These are phyloP conservation scores for Tricharina praecox DNA, from an alignment of 495 filamentous ascomycete genomes.

Conservation along the genomic window DNA sequence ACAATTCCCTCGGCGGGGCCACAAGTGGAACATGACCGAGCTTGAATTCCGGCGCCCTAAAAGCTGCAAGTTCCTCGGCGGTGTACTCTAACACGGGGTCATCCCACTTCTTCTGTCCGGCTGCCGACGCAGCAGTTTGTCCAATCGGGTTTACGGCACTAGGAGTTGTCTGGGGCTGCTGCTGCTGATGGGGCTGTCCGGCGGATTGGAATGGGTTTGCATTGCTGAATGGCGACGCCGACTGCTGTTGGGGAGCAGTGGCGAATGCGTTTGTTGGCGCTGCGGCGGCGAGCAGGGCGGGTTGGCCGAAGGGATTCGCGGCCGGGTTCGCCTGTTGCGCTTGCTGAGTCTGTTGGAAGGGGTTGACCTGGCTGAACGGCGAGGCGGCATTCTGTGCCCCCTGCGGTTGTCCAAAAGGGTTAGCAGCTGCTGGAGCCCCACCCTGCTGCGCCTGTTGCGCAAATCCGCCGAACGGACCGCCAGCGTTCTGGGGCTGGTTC, in stretches of 20 bases:
- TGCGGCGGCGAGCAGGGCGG: constrained; percentile 2
- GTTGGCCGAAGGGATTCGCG: constrained; percentile 7
- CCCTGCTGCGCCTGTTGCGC: background rate
- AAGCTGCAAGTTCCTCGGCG: constrained; percentile 13
- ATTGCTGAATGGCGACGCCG: constrained; percentile 12
- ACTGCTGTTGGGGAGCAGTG: constrained; percentile 1
- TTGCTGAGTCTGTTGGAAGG: constrained; percentile 16
- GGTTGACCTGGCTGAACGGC: constrained; percentile 4
- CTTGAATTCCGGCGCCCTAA: constrained; percentile 14
- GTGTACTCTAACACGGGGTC: constrained; percentile 22
- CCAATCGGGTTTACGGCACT: background rate
- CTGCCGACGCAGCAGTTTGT: background rate
- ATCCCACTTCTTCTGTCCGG: constrained; percentile 25
- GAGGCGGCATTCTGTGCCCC: constrained; percentile 1
- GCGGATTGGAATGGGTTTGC: constrained; percentile 14
- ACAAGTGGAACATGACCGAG: constrained; percentile 22
- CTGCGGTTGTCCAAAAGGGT: constrained; percentile 13
- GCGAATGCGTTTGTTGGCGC: constrained; percentile 9
- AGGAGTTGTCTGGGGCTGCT: constrained; percentile 4
- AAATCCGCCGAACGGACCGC: background rate
- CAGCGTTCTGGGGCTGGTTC: background rate
- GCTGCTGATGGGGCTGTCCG: constrained; percentile 13
- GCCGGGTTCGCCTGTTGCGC: background rate
- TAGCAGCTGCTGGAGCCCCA: background rate
- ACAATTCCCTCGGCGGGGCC: constrained; percentile 24